Percentiles rank a stretch among this genome's conserved stretches.
These are phyloP conservation scores for Penicillium thymicola DNA, from an alignment of 2,329 filamentous ascomycete genomes.

Conservation along the genomic window DNA sequence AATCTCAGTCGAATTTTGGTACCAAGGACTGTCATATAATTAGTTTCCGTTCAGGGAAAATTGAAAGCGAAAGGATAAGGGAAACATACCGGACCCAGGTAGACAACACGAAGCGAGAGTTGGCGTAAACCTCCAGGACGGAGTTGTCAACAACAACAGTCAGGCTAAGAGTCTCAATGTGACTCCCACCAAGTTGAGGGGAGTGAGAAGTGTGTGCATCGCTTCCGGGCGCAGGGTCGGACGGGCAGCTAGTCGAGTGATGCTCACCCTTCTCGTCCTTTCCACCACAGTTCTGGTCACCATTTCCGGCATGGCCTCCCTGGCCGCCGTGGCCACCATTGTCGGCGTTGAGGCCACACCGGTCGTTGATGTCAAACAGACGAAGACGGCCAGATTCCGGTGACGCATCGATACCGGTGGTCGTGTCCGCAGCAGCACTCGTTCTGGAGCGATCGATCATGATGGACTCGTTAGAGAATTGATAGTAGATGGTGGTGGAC, in stretches of 20 bases:
- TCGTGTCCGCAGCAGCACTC: background rate
- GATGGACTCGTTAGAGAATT: background rate
- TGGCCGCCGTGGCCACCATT: background rate
- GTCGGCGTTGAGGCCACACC: background rate
- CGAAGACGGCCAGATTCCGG: background rate
- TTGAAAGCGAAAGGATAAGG: background rate
- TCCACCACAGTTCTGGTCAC: background rate
- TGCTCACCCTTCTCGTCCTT: background rate
- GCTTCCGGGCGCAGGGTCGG: background rate
- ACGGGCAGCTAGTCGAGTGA: background rate
- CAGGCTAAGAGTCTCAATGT: background rate
- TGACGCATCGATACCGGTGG: background rate
- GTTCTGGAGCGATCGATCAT: background rate
- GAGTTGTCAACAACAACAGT: background rate
- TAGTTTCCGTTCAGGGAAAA: background rate
- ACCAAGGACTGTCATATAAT: background rate
- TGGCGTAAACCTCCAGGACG: background rate
- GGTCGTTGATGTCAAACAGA: background rate
- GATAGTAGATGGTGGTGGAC: background rate
- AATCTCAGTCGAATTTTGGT: background rate
- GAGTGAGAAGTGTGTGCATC: background rate
- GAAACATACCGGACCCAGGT: background rate
- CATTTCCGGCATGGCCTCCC: background rate
- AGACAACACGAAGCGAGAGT: background rate
- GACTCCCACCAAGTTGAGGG: background rate